A percentile compares a stretch with the other conserved stretches of the same genome.
phyloP scores from a whole-genome alignment of 805 yeast species.

The Ogataea wickerhamii region DNA sequence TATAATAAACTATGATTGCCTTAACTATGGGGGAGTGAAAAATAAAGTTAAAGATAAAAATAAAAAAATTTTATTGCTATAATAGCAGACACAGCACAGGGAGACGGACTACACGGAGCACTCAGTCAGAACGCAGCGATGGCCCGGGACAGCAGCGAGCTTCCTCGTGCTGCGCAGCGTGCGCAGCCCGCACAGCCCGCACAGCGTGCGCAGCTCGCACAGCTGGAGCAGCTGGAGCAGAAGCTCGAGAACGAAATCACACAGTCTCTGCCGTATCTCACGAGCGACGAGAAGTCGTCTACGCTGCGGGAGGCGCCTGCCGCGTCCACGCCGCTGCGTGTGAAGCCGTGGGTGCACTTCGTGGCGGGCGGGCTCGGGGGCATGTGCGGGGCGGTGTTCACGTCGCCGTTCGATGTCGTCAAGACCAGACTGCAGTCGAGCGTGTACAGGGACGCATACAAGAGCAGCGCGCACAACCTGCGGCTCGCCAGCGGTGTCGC shows the following conservation, averaged over 20 bases:
- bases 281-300: constrained; percentile 71
- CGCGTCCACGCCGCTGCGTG: constrained; percentile 19
- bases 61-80: no score
- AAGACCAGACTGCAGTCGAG: constrained; percentile 94
- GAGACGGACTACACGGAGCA: no score
- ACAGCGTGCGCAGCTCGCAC: no score
- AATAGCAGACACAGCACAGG: no score
- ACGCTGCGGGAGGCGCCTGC: constrained; percentile 36
- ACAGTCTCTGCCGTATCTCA: constrained; percentile 58
- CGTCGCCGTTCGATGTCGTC: constrained; percentile 95
- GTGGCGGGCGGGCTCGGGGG: constrained; percentile 96
- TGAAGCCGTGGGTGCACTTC: constrained; percentile 70
- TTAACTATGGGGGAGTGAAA: no score
- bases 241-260: constrained; percentile 44
- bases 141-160: no score
- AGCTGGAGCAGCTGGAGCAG: constrained; percentile 17
- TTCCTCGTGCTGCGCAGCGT: no score
- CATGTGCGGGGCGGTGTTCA: constrained; percentile 93
- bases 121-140: no score
- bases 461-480: constrained; percentile 24
- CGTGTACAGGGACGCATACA: constrained; percentile 60
- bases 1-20: no score
- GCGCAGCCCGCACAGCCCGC: no score
- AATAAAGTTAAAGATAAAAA: no score
- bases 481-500: constrained; percentile 33